Evolutionary conservation across 2,329 filamentous ascomycete genomes (phyloP), one percentile per base, ranked within the genome.

Genomic region (Penicillium griseofulvum): DNA sequence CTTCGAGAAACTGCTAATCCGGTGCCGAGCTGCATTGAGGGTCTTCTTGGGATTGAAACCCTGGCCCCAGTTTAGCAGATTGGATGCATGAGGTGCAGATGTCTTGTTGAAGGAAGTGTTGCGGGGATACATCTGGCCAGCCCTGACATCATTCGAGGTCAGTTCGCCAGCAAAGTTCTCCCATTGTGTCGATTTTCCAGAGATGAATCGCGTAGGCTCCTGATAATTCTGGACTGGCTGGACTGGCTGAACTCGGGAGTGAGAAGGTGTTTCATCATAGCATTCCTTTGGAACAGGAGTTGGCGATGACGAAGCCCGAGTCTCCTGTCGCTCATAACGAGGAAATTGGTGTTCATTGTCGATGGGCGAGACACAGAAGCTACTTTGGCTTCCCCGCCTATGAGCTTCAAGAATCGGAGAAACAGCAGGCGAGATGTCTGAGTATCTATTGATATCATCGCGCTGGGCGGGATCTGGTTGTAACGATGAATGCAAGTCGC

Each of bases 141-240:
- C 75, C 55, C 79, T 82, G 45, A 75, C 79, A 19, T 79, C 72
- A 52, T 76, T 81, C n/a, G 77, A 80, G 5, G 83, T 86, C 37
- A 84, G 83, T 65, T 89, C 86, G 9, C 85, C 86, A 3, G 87
- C 87, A 67, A 82, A 83, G 45, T 82, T 81, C 71, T 90, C 85
- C 86, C 86, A 88, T 63, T 61, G 61, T n/a, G 70, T 69, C 38
- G 54, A 41, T 52, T 58, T 34, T 10, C 60, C 44, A 16, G 50
- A 41, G 44, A 59, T 53, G 38, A 62, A 61, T 11, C 60, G 61
- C 31, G 49, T 59, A 29, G 47, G 46, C n/a, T 42, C 59, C 6
- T 54, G 54, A 7, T 38, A 29, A 24, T 50, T 33, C 11, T 49
- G 51, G 9, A 49, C 19, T 22, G 29, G 41, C 12, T 49, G 52